Conservation (phyloP, 345 rosid species). For the Salix udensis region DNA sequence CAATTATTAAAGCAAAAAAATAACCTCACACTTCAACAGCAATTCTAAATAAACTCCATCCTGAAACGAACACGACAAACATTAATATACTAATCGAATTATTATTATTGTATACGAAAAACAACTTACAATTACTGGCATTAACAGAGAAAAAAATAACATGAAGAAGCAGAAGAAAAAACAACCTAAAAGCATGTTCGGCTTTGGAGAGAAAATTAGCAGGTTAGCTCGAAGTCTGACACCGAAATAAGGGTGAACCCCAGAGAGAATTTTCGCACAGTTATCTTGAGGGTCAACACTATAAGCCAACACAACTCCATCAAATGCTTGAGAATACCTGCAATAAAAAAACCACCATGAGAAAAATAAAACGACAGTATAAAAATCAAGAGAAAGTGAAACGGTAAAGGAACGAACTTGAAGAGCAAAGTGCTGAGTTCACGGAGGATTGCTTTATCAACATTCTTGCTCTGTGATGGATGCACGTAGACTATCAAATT, state of each 20-base stretch:
- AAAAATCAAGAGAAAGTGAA: background rate
- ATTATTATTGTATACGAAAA: background rate
- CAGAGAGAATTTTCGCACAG: conserved; percentile 55
- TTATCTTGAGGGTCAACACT: conserved; percentile 45
- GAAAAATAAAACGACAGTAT: no score
- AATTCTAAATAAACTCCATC: background rate
- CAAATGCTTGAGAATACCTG: conserved; percentile 67
- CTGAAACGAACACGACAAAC: background rate
- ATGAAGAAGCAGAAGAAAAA: background rate
- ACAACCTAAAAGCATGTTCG: conserved; percentile 63
- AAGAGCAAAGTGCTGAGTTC: conserved; percentile 77
- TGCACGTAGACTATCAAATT: conserved; percentile 56
- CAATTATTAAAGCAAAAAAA: background rate
- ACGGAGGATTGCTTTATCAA: conserved; percentile 58
- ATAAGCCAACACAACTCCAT: conserved; percentile 72
- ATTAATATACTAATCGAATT: no score
- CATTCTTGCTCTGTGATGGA: conserved; percentile 56
- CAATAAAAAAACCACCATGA: background rate
- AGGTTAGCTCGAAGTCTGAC: conserved; percentile 53
- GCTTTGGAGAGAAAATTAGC: conserved; percentile 70
- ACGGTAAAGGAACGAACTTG: conserved; percentile 42
- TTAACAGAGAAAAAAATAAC: background rate
- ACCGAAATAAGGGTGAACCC: conserved; percentile 62
- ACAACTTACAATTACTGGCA: background rate
- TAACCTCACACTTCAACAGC: conserved; percentile 4